A percentile compares a stretch with the other conserved stretches of the same genome.
phyloP scores from a whole-genome alignment of 495 filamentous ascomycete genomes.

The Thozetella sp. region DNA sequence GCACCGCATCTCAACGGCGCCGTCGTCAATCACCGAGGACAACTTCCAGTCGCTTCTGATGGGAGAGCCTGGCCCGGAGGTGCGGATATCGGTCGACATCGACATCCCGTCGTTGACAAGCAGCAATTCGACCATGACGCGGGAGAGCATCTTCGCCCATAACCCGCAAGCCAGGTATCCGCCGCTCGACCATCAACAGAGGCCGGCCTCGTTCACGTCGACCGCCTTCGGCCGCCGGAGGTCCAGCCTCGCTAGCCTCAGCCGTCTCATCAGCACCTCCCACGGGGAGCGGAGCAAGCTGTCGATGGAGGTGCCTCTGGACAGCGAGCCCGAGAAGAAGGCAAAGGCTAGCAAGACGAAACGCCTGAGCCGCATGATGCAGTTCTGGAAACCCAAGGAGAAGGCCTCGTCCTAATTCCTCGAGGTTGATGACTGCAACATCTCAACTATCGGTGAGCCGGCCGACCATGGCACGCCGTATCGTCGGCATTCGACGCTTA shows the following conservation, averaged over 20 bases:
- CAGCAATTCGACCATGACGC: constrained; percentile 84
- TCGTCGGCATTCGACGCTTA: too few species aligned
- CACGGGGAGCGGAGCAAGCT: constrained; percentile 81
- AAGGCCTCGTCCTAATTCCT: constrained; percentile 16
- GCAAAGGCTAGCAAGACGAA: constrained; percentile 70
- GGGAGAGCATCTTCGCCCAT: constrained; percentile 51
- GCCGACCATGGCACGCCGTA: too few species aligned
- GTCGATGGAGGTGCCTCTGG: constrained; percentile 63
- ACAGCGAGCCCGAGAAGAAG: constrained; percentile 60
- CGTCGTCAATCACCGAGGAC: constrained; percentile 71
- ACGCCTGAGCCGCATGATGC: constrained; percentile 78
- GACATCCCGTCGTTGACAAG: constrained; percentile 87
- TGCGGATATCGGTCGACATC: constrained; percentile 73
- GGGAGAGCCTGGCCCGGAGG: constrained; percentile 63
- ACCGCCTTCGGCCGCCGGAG: constrained; percentile 72
- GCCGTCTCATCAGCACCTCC: constrained; percentile 76
- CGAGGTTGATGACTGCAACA: too few species aligned
- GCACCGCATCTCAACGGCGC: constrained; percentile 70
- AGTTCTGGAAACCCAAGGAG: constrained; percentile 73
- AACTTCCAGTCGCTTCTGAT: constrained; percentile 62
- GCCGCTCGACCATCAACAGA: constrained; percentile 49
- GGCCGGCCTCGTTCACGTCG: constrained; percentile 70
- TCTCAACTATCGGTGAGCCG: too few species aligned
- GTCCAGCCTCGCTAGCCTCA: constrained; percentile 83
- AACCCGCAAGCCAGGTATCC: constrained; percentile 27